phyloP scores from a whole-genome alignment of 345 rosid species.

The Hypericum perforatum region DNA sequence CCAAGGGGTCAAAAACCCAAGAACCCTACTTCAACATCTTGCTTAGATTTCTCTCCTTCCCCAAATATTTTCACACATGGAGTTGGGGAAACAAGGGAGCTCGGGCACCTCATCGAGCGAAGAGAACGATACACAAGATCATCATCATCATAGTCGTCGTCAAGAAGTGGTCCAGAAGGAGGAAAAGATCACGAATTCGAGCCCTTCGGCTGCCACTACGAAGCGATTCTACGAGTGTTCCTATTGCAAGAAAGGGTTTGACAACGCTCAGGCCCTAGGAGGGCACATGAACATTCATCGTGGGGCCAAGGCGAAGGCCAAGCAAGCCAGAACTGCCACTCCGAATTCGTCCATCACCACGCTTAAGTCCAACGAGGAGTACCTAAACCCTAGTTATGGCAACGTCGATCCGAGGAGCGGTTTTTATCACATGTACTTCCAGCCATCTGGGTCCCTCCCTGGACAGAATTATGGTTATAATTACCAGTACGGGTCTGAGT shows the following conservation, averaged over 20 bases:
- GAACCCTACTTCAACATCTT: constrained; percentile 1
- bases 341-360: background rate
- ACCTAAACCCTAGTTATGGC: constrained; percentile 18
- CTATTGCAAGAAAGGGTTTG: constrained; percentile 79
- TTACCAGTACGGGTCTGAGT: background rate
- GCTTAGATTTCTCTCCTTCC: background rate
- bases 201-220: background rate
- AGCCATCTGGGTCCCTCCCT: constrained; percentile 20
- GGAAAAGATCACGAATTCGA: background rate
- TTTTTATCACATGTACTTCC: constrained; percentile 25
- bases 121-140: constrained; percentile 20
- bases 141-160: background rate
- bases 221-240: constrained; percentile 53
- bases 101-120: constrained; percentile 22
- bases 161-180: constrained; percentile 9
- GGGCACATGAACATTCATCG: constrained; percentile 87
- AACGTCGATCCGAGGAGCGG: too few relatives aligned
- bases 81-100: constrained; percentile 19
- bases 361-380: constrained; percentile 11
- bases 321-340: constrained; percentile 10
- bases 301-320: constrained; percentile 50
- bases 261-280: constrained; percentile 87
- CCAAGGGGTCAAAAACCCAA: background rate
- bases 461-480: background rate
- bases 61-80: constrained; percentile 11